A percentile compares a stretch with the other conserved stretches of the same genome.
Evolutionary conservation across 176 grass and related monocot genomes (phyloP).

Genomic region (Zoysia pacifica): DNA sequence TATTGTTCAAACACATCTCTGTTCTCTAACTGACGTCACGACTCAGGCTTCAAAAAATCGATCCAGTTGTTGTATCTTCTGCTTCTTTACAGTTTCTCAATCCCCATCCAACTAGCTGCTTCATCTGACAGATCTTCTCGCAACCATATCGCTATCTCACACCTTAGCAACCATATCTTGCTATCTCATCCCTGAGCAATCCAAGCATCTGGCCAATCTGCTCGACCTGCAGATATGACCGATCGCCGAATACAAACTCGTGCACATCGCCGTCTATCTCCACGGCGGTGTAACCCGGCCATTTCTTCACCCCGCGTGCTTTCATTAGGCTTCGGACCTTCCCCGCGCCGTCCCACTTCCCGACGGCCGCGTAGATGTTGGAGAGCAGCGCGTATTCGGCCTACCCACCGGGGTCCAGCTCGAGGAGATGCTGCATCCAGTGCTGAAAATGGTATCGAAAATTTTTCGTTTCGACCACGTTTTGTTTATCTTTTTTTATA

Average conservation of each 20-base stretch:
- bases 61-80: not conserved
- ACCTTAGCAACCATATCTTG: not conserved
- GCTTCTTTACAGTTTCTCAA: not conserved
- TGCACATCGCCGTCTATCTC: conserved; percentile 62
- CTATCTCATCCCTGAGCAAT: conserved; percentile 47
- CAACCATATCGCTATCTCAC: too few species aligned
- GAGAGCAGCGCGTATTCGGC: conserved; percentile 75
- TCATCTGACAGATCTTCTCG: too few species aligned
- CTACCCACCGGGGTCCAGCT: conserved; percentile 61
- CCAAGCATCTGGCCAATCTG: conserved; percentile 56
- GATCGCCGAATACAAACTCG: conserved; percentile 58
- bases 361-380: conserved; percentile 58
- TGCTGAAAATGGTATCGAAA: not conserved
- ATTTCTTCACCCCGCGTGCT: conserved; percentile 56
- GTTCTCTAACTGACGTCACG: not conserved
- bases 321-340: conserved; percentile 60
- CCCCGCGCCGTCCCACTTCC: conserved; percentile 59
- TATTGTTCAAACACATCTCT: not conserved
- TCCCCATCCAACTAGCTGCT: not conserved
- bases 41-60: not conserved
- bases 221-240: conserved; percentile 35
- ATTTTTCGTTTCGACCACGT: too few species aligned
- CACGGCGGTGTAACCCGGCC: conserved; percentile 53
- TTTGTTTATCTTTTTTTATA: too few species aligned
- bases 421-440: conserved; percentile 55